Conservation (phyloP, 768 basidiomycete genomes). For the Kwoniella sp. region DNA sequence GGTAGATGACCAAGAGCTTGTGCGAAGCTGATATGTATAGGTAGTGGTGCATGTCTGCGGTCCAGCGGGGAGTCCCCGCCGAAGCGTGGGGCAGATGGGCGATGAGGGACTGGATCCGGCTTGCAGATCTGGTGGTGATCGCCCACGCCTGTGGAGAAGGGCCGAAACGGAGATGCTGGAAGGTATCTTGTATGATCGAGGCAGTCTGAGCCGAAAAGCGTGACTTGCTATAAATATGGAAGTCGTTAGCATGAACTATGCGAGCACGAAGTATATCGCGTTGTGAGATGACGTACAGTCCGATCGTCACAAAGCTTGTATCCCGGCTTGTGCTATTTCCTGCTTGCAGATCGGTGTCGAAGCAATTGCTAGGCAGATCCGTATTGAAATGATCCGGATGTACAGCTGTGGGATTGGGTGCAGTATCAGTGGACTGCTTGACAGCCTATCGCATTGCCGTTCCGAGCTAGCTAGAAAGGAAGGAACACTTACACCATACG, state of each 20-base stretch:
- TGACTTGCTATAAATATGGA: slow-evolving; percentile 13
- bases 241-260: not conserved
- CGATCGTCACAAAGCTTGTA: slow-evolving; percentile 9
- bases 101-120: not conserved
- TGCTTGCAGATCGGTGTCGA: slow-evolving; percentile 16
- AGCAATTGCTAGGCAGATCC: slow-evolving; percentile 28
- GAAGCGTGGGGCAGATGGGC: not conserved
- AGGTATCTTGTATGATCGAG: slow-evolving; percentile 12
- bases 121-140: not conserved
- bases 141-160: not conserved
- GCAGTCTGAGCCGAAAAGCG: slow-evolving; percentile 26
- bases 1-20: slow-evolving; percentile 28
- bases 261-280: no score
- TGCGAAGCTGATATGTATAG: slow-evolving; percentile 26
- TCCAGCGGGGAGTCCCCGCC: slow-evolving; percentile 10
- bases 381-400: slow-evolving; percentile 31
- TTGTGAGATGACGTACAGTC: slow-evolving; percentile 26
- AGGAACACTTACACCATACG: slow-evolving; percentile 25
- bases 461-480: not conserved
- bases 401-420: slow-evolving; percentile 11
- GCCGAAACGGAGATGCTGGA: not conserved
- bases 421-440: not conserved
- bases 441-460: not conserved
- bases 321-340: slow-evolving; percentile 1
- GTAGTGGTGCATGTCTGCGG: slow-evolving; percentile 22